Conservation (phyloP, 257 asterid genomes). For the Striga asiatica region DNA sequence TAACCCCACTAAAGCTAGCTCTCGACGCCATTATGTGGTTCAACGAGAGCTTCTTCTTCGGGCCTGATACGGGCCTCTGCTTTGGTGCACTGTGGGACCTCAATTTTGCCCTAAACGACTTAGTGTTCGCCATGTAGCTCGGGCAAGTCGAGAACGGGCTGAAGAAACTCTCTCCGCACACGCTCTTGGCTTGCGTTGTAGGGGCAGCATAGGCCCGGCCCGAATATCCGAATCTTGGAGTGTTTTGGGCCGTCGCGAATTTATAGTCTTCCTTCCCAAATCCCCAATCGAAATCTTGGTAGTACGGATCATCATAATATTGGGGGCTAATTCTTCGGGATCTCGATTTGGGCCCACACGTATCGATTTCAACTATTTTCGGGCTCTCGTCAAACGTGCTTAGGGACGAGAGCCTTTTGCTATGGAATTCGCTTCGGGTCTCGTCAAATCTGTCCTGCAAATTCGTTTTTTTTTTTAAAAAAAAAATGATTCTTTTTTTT, state of each 20-base stretch:
- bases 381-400: background rate
- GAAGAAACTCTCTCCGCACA: background rate
- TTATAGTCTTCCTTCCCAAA: background rate
- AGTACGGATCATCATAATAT: background rate
- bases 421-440: background rate
- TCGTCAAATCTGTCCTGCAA: background rate
- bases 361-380: background rate
- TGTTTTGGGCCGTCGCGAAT: background rate
- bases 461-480: too few relatives aligned
- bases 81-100: conserved; percentile 80
- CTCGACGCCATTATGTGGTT: conserved; percentile 58
- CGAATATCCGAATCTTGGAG: background rate
- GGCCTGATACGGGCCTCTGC: conserved; percentile 47
- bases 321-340: background rate
- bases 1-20: conserved; percentile 49
- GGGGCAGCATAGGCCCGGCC: background rate
- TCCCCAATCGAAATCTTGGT: background rate
- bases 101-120: conserved; percentile 63
- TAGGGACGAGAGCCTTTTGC: background rate
- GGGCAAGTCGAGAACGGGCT: conserved; percentile 18
- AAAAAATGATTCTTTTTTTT: too few relatives aligned
- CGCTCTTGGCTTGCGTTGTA: background rate
- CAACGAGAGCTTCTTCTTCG: conserved; percentile 36
- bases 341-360: background rate
- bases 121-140: conserved; percentile 72